A percentile compares a stretch with the other conserved stretches of the same genome.
These are phyloP conservation scores for Plectranthus barbatus DNA, from an alignment of 257 asterid genomes.

Conservation along the genomic window DNA sequence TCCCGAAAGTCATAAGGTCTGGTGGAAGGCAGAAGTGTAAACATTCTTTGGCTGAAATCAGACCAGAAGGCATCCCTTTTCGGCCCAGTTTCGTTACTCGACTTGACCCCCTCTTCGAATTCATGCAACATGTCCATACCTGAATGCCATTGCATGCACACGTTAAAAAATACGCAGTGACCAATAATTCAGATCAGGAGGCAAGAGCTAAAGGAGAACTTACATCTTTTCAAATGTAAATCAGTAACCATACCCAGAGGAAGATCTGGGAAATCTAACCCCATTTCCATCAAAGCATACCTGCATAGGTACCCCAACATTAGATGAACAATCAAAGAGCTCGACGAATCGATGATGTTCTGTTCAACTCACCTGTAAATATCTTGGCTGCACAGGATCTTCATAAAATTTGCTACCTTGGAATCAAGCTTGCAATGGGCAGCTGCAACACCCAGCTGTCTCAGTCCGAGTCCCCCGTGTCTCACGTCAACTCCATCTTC, in stretches of 20 bases:
- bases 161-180: not conserved
- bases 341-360: too few relatives aligned
- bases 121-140: conserved; percentile 53
- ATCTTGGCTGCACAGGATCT: conserved; percentile 73
- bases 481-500: conserved; percentile 82
- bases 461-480: conserved; percentile 65
- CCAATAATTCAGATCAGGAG: too few relatives aligned
- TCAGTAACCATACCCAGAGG: conserved; percentile 83
- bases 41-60: conserved; percentile 65
- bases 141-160: conserved; percentile 4
- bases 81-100: conserved; percentile 13
- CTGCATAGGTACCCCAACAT: conserved; percentile 31
- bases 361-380: conserved; percentile 46
- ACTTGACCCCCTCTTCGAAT: conserved; percentile 26
- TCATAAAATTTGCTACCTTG: conserved; percentile 64
- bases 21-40: conserved; percentile 67
- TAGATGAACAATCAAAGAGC: too few relatives aligned
- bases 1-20: conserved; percentile 52
- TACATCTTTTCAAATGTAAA: conserved; percentile 60
- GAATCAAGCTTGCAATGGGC: conserved; percentile 73
- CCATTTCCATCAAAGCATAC: conserved; percentile 89
- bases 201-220: not conserved
- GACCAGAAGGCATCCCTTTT: conserved; percentile 38
- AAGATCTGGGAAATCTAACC: conserved; percentile 57
- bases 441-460: conserved; percentile 68